Evolutionary conservation across 2,329 filamentous ascomycete genomes (phyloP).

Genomic region (Fusarium mexicanum): DNA sequence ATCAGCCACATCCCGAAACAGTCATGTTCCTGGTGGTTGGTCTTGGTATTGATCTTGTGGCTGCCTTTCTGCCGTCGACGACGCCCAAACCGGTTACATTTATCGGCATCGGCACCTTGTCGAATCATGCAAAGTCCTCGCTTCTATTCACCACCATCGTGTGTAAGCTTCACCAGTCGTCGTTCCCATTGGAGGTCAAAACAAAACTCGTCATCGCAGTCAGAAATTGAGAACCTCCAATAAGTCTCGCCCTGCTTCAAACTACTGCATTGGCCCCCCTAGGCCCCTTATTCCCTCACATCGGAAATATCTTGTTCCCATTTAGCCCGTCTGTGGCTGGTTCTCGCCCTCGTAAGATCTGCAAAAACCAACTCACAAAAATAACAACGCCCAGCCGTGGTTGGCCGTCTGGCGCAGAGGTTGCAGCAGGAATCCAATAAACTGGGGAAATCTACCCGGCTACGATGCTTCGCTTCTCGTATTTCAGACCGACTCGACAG

Average conservation of each 20-base stretch:
- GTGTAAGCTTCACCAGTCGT: slow-evolving; percentile 17
- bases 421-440: slow-evolving; percentile 12
- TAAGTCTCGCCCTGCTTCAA: background rate
- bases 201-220: slow-evolving; percentile 16
- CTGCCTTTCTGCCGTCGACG: slow-evolving; percentile 3
- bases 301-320: slow-evolving; percentile 26
- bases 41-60: background rate
- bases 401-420: slow-evolving; percentile 9
- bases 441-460: background rate
- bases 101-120: slow-evolving; percentile 9
- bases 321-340: slow-evolving; percentile 21
- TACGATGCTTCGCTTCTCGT: slow-evolving; percentile 28
- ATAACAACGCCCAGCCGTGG: slow-evolving; percentile 7
- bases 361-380: slow-evolving; percentile 26
- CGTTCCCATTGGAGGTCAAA: slow-evolving; percentile 4
- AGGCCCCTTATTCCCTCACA: slow-evolving; percentile 11
- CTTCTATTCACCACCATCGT: slow-evolving; percentile 10
- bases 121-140: slow-evolving; percentile 3
- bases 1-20: slow-evolving; percentile 25
- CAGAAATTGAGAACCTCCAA: slow-evolving; percentile 7
- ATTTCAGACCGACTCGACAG: slow-evolving; percentile 18
- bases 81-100: slow-evolving; percentile 23
- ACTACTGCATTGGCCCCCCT: slow-evolving; percentile 1
- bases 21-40: background rate
- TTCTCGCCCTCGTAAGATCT: slow-evolving; percentile 38